phyloP scores from a whole-genome alignment of 192 early-diverging fungal genomes.

The Pilobolus umbonatus region DNA sequence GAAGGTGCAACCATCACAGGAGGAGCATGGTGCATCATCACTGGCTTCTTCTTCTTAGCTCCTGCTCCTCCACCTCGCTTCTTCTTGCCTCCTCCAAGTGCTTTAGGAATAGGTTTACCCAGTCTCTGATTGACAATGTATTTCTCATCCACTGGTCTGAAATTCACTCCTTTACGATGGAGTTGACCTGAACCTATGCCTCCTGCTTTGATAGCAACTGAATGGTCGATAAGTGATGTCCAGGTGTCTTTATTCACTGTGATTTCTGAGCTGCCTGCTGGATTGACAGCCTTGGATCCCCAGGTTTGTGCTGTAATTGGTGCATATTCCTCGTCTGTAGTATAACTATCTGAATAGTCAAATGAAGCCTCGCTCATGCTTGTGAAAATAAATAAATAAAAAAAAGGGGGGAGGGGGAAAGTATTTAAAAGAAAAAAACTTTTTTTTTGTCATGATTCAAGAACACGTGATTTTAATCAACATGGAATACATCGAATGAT shows the following conservation, averaged over 20 bases:
- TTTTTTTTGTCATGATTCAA: too few species aligned
- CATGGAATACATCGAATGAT: too few species aligned
- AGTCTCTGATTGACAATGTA: constrained; percentile 28
- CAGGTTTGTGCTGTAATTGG: constrained; percentile 2
- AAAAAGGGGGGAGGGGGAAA: too few species aligned
- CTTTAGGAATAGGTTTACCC: constrained; percentile 12
- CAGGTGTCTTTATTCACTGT: constrained; percentile 5
- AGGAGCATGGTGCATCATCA: too few species aligned
- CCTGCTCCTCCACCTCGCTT: background rate
- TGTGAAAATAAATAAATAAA: too few species aligned
- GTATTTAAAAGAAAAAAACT: too few species aligned
- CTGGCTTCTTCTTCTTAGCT: constrained; percentile 3
- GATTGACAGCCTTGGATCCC: constrained; percentile 4
- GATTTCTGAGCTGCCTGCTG: background rate
- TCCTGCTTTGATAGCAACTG: constrained; percentile 14
- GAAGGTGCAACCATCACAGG: too few species aligned
- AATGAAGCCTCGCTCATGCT: too few species aligned
- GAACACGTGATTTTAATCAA: too few species aligned
- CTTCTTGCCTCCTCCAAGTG: constrained; percentile 10
- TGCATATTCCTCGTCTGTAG: background rate
- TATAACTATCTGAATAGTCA: too few species aligned
- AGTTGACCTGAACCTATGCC: constrained; percentile 28
- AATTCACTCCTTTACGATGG: constrained; percentile 32
- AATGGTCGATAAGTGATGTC: constrained; percentile 25
- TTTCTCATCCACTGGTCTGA: constrained; percentile 30